phyloP scores from a whole-genome alignment of 2,329 filamentous ascomycete genomes.

The Aureobasidium sp. region DNA sequence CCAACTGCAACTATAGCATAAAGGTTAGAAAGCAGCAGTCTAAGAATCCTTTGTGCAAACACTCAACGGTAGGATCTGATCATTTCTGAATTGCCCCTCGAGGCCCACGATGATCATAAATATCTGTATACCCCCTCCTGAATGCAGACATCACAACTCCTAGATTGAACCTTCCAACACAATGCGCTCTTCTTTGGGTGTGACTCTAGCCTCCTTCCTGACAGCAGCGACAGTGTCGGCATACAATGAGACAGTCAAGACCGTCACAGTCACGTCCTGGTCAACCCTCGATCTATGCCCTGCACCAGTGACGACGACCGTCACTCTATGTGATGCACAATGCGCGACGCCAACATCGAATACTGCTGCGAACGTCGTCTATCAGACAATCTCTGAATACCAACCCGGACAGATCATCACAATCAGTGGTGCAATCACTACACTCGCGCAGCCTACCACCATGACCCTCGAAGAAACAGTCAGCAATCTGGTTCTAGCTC shows the following conservation, averaged over 20 bases:
- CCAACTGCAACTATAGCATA: no score
- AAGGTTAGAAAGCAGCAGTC: no score
- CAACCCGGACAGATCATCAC: not conserved
- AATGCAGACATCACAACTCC: no score
- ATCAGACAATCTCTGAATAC: not conserved
- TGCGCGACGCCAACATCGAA: not conserved
- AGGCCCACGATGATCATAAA: no score
- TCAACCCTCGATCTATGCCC: not conserved
- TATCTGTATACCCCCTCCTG: no score
- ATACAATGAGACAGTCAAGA: not conserved
- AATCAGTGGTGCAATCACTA: not conserved
- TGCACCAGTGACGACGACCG: not conserved
- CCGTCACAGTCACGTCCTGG: not conserved
- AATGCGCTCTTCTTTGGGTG: not conserved
- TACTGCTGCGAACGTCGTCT: not conserved
- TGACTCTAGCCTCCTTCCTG: not conserved
- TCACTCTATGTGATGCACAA: not conserved
- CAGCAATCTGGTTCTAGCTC: not conserved
- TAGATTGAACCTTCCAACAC: not conserved
- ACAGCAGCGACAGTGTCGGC: not conserved
- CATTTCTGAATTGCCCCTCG: no score
- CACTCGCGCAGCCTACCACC: not conserved
- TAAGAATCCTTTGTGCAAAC: no score
- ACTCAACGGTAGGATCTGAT: no score
- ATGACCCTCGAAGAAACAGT: not conserved